These are phyloP conservation scores for Ophiocordyceps polyrhachis-furcata DNA, from an alignment of 2,329 filamentous ascomycete genomes.

Conservation along the genomic window DNA sequence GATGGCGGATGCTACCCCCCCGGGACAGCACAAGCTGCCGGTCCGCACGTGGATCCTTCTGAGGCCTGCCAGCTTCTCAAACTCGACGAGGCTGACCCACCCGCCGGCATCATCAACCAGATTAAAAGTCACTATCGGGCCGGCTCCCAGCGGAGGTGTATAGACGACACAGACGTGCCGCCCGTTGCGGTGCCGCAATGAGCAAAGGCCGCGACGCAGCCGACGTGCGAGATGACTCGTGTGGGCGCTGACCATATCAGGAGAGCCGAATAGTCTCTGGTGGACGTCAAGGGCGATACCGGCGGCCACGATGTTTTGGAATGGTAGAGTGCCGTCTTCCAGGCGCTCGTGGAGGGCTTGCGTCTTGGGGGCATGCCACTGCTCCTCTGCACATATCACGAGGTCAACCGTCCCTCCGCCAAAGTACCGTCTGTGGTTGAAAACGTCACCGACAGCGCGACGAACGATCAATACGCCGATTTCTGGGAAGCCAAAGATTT, in stretches of 20 bases:
- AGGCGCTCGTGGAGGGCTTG: conserved; percentile 58
- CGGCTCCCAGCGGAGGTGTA: conserved; percentile 27
- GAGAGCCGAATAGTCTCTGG: conserved; percentile 47
- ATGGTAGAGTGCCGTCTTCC: conserved; percentile 80
- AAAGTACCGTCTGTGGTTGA: conserved; percentile 61
- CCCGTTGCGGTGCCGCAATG: conserved; percentile 52
- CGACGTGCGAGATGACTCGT: conserved; percentile 43
- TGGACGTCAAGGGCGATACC: conserved; percentile 57
- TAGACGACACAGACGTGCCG: conserved; percentile 49
- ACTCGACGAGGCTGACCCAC: conserved; percentile 66
- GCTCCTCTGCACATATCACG: conserved; percentile 57
- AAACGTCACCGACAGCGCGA: conserved; percentile 44
- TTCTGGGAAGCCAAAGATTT: conserved; percentile 95
- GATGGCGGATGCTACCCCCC: conserved; percentile 60
- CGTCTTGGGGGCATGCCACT: conserved; percentile 68
- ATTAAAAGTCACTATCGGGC: conserved; percentile 74
- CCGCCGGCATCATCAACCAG: conserved; percentile 46
- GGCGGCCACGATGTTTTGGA: conserved; percentile 77
- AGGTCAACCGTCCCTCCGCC: conserved; percentile 89
- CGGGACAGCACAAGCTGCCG: conserved; percentile 82
- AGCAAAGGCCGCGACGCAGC: conserved; percentile 37
- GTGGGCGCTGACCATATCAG: conserved; percentile 52
- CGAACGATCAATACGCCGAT: conserved; percentile 71
- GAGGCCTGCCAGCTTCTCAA: conserved; percentile 69
- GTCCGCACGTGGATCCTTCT: conserved; percentile 72